Evolutionary conservation across 768 basidiomycete species (phyloP), one percentile per base, ranked within the genome.

Genomic region (Lenzites betulinus): DNA sequence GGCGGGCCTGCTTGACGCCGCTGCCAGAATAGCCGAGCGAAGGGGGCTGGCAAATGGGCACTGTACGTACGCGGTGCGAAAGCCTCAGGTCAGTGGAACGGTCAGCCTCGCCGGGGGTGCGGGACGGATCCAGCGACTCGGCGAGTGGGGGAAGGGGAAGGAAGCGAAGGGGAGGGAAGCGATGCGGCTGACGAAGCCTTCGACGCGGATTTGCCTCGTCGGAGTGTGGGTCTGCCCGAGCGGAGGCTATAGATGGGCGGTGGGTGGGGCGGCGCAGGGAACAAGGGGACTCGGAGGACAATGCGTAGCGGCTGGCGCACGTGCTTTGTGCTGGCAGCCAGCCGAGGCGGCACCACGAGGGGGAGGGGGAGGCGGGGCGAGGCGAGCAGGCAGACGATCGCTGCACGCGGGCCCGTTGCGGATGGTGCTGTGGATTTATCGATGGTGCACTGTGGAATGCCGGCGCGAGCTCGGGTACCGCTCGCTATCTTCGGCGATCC

Each of bases 201-300:
- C 41, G 51, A 26, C 42, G n/a, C n/a, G n/a, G 28, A 42, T 53
- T 25, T 53, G 41, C 26, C 51, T 43, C 38, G 39, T 53, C 51
- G 28, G 28, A 23, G 41, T 23, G n/a, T 38, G 38, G 48, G 11
- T 8, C 20, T 23, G 8, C 23, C 9, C 8, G 35, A 11, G 49
- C 49, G 33, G 49, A 18, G 49, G 30, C 49, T 50, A 50, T 50
- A 50, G 49, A 35, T 50, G 49, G 49, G n/a, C n/a, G 33, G 7
- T n/a, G n/a, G n/a, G n/a, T n/a, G n/a, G 30, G 18, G 36, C 38
- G 39, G 23, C 39, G 38, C 20, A 42, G 25, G 22, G 20, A 35
- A 36, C 39, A 42, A 25, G 39, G 36, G 41, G 25, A 36, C n/a
- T n/a, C n/a, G n/a, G n/a, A n/a, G n/a, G n/a, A n/a, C 23, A 42